Evolutionary conservation across 805 yeast species (phyloP), one percentile per base, ranked within the genome.

Genomic region (Candida sonorensis): DNA sequence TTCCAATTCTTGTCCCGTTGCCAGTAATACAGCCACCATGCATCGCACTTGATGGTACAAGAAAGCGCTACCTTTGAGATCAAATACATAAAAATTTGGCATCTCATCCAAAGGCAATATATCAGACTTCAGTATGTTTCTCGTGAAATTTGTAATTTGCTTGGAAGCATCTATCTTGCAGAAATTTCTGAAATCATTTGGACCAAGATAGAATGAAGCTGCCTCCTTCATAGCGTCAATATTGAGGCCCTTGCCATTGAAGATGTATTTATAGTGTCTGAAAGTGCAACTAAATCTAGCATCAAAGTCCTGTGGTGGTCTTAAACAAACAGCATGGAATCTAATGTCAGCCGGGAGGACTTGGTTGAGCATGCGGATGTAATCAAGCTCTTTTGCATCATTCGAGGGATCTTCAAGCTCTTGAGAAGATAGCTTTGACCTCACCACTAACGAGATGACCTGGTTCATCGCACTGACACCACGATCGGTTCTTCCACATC

Each of bases 401-500:
- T 69, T 71, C 0, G 34, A 55, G 1, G 75, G 65, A 35, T 73
- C 67, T 9, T 29, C 13, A 40, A 86, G 87, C 31, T 85, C 83
- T 27, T 80, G 88, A 1, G 48, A 45, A 0, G 74, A 50, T 25
- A 92, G 57, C 15, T 65, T 63, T 0, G 96, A 85, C 43, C 98
- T 67, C 17, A 90, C 78, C 11, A 65, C 59, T 23, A 92, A 59
- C 1, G 95, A 79, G 5, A 92, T 80, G 2, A 92, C 97, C 57
- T 92, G 98, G 42, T 85, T 83, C 80, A 92, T 74, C 0, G 98
- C 98, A 61, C 95, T 84, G 10, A 90, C 97, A n/a, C 97, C 97
- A 44, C 75, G 76, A 50, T 90, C 97, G 0, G 97, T 90, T 48
- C 97, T 67, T 0, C 97, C 97, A 60, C 97, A 92, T 41, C 97